Base-by-base conservation (phyloP, 2,329 filamentous ascomycete genomes). In the Fulvia fulva region DNA sequence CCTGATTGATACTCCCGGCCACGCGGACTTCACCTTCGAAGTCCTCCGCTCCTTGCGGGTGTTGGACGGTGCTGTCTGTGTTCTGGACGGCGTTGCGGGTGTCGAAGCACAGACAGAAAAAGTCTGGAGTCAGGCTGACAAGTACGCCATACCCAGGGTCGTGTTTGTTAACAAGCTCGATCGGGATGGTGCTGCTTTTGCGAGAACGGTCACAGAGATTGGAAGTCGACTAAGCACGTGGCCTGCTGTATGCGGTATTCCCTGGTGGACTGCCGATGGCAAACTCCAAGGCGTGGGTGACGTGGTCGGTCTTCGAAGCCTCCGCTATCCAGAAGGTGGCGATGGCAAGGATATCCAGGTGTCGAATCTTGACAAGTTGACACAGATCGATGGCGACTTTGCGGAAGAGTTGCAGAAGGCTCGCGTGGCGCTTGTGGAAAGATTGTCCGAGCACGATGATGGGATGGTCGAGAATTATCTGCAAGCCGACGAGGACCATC, bases 21-120 rank as follows among this genome's bases (percentile, higher is more conserved):
- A 99, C 71, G 92, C 95, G 22, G 94, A 99, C 73, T 99, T 99
- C 68, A 91, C 93, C 0, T 97, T 97, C 69, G 94, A 99, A 73
- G 94, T 97, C 2, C 83, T 97, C 64, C 86, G 94, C 12, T 97
- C 93, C 30, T 79, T 97, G 6, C 87, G 91, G 21, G 88, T 96
- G 32, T 81, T 96, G 0, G 91, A 96, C 70, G 91, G 91, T 5
- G 91, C 91, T 1, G 87, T 96, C n/a, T 96, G 91, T 68, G 92
- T 96, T 68, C 85, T 96, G 7, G 91, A 96, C 71, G 91, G 90
- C 0, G 91, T 96, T 37, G 91, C 93, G 60, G 91, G 91, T 1
- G 94, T 99, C 22, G 94, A 99, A 75, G 93, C 94, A 1, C 94
- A 97, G 72, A 97, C 94, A 0, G 94, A 99, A 72, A 88, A 96